A percentile compares a stretch with the other conserved stretches of the same genome.
phyloP scores from a whole-genome alignment of 2,329 filamentous ascomycete genomes.

The Cladorrhinum sp. region DNA sequence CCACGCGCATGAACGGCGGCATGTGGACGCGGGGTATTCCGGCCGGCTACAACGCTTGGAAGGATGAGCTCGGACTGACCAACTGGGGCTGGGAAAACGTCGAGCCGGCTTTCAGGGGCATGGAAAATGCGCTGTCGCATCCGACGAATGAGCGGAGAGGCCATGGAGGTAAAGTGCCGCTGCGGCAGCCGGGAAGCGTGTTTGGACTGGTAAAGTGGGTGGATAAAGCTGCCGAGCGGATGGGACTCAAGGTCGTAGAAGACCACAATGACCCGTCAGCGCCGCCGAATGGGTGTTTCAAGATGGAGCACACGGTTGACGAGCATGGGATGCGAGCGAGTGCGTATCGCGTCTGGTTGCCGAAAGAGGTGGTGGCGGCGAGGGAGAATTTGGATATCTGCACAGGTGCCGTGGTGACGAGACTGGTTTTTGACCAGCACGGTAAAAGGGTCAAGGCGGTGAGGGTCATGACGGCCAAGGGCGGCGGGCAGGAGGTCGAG shows the following conservation, averaged over 20 bases:
- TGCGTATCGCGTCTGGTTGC: conserved; percentile 29
- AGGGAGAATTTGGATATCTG: conserved; percentile 32
- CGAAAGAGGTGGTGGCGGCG: conserved; percentile 21
- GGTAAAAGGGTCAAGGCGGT: conserved; percentile 28
- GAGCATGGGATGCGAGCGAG: conserved; percentile 27
- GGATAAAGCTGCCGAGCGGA: conserved; percentile 25
- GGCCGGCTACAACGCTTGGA: conserved; percentile 32
- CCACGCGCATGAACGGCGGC: conserved; percentile 34
- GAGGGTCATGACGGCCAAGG: conserved; percentile 13
- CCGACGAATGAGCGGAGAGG: conserved; percentile 18
- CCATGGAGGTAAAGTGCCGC: conserved; percentile 22
- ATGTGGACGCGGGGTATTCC: conserved; percentile 32
- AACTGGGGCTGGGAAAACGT: conserved; percentile 36
- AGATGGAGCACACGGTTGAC: conserved; percentile 31
- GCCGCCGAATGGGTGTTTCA: conserved; percentile 30
- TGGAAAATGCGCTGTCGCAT: conserved; percentile 26
- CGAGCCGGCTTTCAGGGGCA: conserved; percentile 33
- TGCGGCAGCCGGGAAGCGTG: conserved; percentile 11
- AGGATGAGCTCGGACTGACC: conserved; percentile 28
- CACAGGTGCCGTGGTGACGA: conserved; percentile 30
- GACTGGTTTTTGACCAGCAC: conserved; percentile 26
- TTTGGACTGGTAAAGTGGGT: conserved; percentile 23
- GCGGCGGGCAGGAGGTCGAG: conserved; percentile 15
- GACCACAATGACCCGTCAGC: conserved; percentile 31
- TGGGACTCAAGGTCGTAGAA: conserved; percentile 28